phyloP scores from a whole-genome alignment of 768 basidiomycete species.

The Leccinellum rugosiceps region DNA sequence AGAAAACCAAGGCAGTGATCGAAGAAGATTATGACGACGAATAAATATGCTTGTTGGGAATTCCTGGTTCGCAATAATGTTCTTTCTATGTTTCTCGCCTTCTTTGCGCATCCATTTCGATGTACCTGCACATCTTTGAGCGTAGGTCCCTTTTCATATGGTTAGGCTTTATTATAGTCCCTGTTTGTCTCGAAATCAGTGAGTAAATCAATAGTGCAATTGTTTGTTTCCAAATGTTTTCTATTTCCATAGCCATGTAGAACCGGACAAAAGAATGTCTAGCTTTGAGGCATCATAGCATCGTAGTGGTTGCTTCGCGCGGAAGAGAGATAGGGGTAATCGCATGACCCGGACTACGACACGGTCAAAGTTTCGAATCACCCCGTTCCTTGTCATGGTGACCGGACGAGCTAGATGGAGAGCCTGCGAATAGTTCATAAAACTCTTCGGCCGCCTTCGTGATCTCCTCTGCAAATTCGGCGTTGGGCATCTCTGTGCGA shows the following conservation, averaged over 20 bases:
- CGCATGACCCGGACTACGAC: neutral
- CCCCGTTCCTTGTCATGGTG: neutral
- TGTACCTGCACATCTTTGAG: constrained; percentile 10
- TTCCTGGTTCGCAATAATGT: constrained; percentile 1
- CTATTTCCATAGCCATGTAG: neutral
- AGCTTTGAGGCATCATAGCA: neutral
- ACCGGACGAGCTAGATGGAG: neutral
- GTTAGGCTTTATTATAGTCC: constrained; percentile 3
- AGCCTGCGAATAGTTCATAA: constrained; percentile 48
- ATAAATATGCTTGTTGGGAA: constrained; percentile 8
- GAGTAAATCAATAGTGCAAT: neutral
- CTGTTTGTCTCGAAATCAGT: neutral
- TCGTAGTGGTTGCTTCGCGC: neutral
- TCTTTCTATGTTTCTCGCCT: neutral
- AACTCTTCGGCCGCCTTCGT: constrained; percentile 63
- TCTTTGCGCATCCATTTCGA: neutral
- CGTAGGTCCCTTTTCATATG: constrained; percentile 3
- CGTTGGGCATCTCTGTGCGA: constrained; percentile 78
- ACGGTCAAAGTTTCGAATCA: constrained; percentile 19
- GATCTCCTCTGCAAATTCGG: constrained; percentile 70
- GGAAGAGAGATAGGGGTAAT: too few relatives aligned
- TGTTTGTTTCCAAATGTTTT: neutral
- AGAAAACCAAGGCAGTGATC: constrained; percentile 45
- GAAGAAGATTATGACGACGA: constrained; percentile 42
- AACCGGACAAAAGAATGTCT: neutral